Evolutionary conservation across 176 grass and related monocot genomes (phyloP).

Genomic region (Lolium multiflorum): DNA sequence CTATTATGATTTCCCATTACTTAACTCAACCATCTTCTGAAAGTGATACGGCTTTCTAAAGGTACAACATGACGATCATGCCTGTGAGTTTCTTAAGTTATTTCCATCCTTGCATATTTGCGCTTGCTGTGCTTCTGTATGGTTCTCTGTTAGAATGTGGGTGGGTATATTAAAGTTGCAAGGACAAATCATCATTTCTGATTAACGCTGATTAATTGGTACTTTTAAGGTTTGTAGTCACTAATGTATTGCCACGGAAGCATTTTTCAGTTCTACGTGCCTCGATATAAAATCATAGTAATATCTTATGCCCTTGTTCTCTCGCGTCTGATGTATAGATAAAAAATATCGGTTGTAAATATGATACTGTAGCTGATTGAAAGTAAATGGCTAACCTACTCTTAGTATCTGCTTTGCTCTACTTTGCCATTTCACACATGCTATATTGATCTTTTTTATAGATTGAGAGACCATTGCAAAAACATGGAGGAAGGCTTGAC

Average conservation of each 20-base stretch:
- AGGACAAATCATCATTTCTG: not conserved
- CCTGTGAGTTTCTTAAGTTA: not conserved
- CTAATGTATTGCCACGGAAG: slow-evolving; percentile 25
- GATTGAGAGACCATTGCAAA: slow-evolving; percentile 98
- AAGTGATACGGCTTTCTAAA: not conserved
- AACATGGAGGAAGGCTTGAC: slow-evolving; percentile 90
- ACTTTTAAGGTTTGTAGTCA: not conserved
- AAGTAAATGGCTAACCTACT: not conserved
- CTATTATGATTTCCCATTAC: not conserved
- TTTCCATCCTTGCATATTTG: not conserved
- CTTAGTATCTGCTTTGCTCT: slow-evolving; percentile 2
- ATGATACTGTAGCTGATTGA: not conserved
- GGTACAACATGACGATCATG: not conserved
- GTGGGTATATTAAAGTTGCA: not conserved
- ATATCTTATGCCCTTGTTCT: slow-evolving; percentile 8
- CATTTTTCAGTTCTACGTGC: not conserved
- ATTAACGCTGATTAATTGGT: not conserved
- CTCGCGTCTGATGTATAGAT: not conserved
- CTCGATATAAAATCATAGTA: not conserved
- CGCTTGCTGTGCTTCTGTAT: not conserved
- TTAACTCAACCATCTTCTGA: slow-evolving; percentile 4
- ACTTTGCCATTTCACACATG: slow-evolving; percentile 24
- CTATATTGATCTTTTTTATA: slow-evolving; percentile 41
- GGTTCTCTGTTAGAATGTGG: not conserved
- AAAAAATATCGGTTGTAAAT: not conserved